Evolutionary conservation across 306 rosid genomes (phyloP).

Genomic region (Citrullus colocynthis): DNA sequence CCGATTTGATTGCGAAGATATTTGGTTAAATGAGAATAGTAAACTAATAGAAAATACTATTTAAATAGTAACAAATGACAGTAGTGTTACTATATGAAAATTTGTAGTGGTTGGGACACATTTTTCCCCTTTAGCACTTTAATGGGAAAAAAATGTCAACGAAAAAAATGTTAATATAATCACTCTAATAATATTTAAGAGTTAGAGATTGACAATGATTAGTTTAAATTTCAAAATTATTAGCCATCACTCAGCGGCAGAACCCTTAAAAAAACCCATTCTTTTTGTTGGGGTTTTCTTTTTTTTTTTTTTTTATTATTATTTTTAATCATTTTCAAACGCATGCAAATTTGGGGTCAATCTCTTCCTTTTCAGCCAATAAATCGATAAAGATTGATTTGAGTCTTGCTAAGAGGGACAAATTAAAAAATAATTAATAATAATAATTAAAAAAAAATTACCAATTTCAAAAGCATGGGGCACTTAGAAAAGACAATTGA

Average conservation of each 20-base stretch:
- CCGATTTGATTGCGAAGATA: neutral
- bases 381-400: neutral
- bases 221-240: neutral
- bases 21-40: neutral
- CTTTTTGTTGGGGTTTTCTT: neutral
- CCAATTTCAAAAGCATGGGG: too few relatives aligned
- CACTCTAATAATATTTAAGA: neutral
- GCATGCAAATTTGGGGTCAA: constrained; percentile 6
- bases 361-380: neutral
- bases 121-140: neutral
- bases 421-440: too few relatives aligned
- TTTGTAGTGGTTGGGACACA: neutral
- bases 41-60: neutral
- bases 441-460: neutral
- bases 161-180: neutral
- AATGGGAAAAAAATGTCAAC: neutral
- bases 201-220: neutral
- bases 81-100: neutral
- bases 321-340: neutral
- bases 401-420: neutral
- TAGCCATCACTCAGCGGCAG: neutral
- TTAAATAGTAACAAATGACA: neutral
- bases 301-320: too few relatives aligned
- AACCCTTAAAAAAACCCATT: neutral
- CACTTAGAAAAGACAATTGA: too few relatives aligned